phyloP scores from a whole-genome alignment of 208 protist species.

The Crithidia acanthocephali region DNA sequence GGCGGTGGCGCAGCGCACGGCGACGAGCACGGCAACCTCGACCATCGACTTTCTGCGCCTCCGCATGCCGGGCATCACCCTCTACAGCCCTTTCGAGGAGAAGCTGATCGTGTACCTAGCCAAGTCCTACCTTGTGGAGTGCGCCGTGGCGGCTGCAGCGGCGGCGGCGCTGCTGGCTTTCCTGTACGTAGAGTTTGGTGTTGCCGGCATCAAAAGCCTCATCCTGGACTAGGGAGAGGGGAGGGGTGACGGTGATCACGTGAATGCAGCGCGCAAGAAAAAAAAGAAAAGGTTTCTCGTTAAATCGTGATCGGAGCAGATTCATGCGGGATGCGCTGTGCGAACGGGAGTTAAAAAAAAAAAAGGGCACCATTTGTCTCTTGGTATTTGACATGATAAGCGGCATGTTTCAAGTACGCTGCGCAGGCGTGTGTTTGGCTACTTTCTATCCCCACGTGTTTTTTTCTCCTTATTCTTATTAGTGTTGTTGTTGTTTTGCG shows the following conservation, averaged over 20 bases:
- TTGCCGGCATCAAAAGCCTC: slow-evolving; percentile 32
- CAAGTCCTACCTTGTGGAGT: slow-evolving; percentile 47
- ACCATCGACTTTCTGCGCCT: slow-evolving; percentile 35
- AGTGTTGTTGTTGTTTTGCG: slow-evolving; percentile 7
- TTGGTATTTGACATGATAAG: too few relatives aligned
- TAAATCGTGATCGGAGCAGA: too few relatives aligned
- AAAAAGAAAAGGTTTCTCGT: too few relatives aligned
- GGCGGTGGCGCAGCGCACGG: slow-evolving; percentile 17
- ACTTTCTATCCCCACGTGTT: too few relatives aligned
- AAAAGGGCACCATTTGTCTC: not conserved
- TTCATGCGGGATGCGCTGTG: too few relatives aligned
- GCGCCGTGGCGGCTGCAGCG: slow-evolving; percentile 26
- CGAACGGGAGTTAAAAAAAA: too few relatives aligned
- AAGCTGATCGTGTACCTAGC: slow-evolving; percentile 54
- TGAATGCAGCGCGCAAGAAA: too few relatives aligned
- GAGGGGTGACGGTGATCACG: too few relatives aligned
- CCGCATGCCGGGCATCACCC: slow-evolving; percentile 35
- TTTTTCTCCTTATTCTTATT: too few relatives aligned
- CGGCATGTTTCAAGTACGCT: not conserved
- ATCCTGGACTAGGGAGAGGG: slow-evolving; percentile 16
- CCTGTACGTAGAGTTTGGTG: slow-evolving; percentile 53
- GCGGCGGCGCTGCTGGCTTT: slow-evolving; percentile 46
- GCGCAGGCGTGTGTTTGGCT: too few relatives aligned
- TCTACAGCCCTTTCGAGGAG: slow-evolving; percentile 73
- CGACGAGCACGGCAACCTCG: slow-evolving; percentile 16